phyloP scores from a whole-genome alignment of 2,329 filamentous ascomycete species.

The Fusarium hainanense region DNA sequence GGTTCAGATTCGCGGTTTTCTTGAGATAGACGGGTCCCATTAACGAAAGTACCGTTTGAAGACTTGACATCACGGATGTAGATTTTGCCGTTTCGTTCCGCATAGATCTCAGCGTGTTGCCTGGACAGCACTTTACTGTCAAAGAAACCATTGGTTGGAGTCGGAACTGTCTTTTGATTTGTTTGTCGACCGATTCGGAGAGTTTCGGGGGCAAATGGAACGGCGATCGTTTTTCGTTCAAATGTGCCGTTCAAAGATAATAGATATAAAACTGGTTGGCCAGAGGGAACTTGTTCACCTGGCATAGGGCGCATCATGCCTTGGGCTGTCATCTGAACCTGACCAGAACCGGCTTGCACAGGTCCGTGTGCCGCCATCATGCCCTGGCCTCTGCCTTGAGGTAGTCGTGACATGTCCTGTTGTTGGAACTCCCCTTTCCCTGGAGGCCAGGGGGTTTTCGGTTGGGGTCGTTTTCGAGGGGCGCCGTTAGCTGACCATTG shows the following conservation, averaged over 20 bases:
- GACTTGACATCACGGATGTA: slow-evolving; percentile 98
- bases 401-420: slow-evolving; percentile 60
- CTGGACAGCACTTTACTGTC: slow-evolving; percentile 97
- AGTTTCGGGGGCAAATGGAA: slow-evolving; percentile 94
- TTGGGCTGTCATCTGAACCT: slow-evolving; percentile 56
- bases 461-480: slow-evolving; percentile 63
- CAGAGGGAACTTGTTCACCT: slow-evolving; percentile 68
- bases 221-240: slow-evolving; percentile 93
- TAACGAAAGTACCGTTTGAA: slow-evolving; percentile 98
- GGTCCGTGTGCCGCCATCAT: slow-evolving; percentile 50
- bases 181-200: slow-evolving; percentile 95
- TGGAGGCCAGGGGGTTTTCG: slow-evolving; percentile 62
- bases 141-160: slow-evolving; percentile 92
- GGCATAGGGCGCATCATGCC: slow-evolving; percentile 70
- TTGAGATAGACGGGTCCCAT: slow-evolving; percentile 86
- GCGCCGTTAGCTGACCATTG: slow-evolving; percentile 62
- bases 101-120: slow-evolving; percentile 96
- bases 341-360: slow-evolving; percentile 48
- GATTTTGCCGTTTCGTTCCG: slow-evolving; percentile 84
- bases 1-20: slow-evolving; percentile 98
- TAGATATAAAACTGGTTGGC: slow-evolving; percentile 84
- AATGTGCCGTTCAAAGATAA: slow-evolving; percentile 95
- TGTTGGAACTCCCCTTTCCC: slow-evolving; percentile 60
- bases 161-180: slow-evolving; percentile 94
- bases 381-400: slow-evolving; percentile 58